Base-by-base conservation (phyloP, 176 grass and related monocot species). In the Eleusine coracana region DNA sequence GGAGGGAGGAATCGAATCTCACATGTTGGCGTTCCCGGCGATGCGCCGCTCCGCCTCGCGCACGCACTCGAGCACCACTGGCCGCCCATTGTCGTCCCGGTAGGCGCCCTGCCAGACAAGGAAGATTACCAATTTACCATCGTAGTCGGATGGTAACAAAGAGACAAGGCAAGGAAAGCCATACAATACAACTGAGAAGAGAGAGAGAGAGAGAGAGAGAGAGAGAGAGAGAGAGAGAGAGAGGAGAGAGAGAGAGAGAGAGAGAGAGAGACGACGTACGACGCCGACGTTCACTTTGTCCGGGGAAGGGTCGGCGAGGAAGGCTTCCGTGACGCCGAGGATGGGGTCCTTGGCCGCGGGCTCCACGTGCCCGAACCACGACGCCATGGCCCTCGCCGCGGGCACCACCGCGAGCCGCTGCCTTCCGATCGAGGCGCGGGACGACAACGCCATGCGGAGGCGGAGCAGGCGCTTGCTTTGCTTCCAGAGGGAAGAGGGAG, bases 261-360 rank as follows among this genome's bases (percentile, higher is more conserved):
- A 3, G 56, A 23, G 21, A 10, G 21, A 25, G 56, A 27, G 58
- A 61, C 5, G 5, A 90, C 90, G 27, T 75, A 98, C 92, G 54
- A 95, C 92, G 63, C 96, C 89, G 77, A 98, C 87, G 87, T 98
- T 98, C 20, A 93, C 91, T 88, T 98, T 98, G 38, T 93, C 80
- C 10, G 91, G 85, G 29, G 87, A 90, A 1, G 87, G 82, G 89
- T 98, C 96, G 31, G 93, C 91, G 85, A 98, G 92, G 89, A 93
- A 95, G 37, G 96, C 96, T 85, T 98, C 96, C 51, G 93, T 98
- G 86, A 98, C 93, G 28, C 93, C 96, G 79, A 96, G 93, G 87
- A 98, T 98, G 34, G 96, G 93, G 88, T 96, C 96, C 86, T 95
- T 98, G 70, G 96, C 63, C 25, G 96, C 93, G 46, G 93, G 96